Evolutionary conservation across 2,329 filamentous ascomycete species (phyloP), one percentile per base, ranked within the genome.

Genomic region (Domatiomyces globalis): DNA sequence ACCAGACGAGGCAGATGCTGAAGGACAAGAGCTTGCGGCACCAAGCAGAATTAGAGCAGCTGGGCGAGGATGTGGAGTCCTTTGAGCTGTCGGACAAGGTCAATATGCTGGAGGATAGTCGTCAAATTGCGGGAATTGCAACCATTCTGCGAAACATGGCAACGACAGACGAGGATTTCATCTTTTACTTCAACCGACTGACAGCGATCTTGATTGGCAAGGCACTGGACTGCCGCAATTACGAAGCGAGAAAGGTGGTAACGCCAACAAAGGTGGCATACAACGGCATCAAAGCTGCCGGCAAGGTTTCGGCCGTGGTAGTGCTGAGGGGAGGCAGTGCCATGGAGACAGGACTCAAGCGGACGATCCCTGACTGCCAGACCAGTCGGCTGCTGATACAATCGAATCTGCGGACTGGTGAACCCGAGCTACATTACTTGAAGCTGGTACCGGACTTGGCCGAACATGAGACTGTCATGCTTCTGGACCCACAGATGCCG

Each of bases 161-260:
- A 46, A 90, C 87, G 0, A 73, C 77, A 5, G 78, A 86, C 43
- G 90, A 95, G 64, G 89, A 96, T 61, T 96, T 95, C 65, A 87
- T 95, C 56, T 96, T 96, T 69, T 96, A 96, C 69, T 95, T 96
- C 66, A 88, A 98, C 67, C 80, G 92, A 39, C 73, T 96, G 39
- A 81, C 86, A 1, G 80, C 85, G n/a, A 73, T 95, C 49, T 74
- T 96, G 22, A 79, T 96, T 46, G 90, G 96, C 67, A 77, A 70
- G 63, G 85, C 85, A 1, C 73, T 90, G 56, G 87, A 90, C 63
- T 85, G 84, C 61, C 77, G 87, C 51, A 75, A 78, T 15, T 95
- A 90, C 66, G 69, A 75, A 18, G 74, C 78, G 15, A 67, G 70
- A 12, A 72, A 72, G 10, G 76, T 95, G 49, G 71, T 77, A 43